These are phyloP conservation scores for Corchorus capsularis DNA, from an alignment of 345 rosid species.

Conservation along the genomic window DNA sequence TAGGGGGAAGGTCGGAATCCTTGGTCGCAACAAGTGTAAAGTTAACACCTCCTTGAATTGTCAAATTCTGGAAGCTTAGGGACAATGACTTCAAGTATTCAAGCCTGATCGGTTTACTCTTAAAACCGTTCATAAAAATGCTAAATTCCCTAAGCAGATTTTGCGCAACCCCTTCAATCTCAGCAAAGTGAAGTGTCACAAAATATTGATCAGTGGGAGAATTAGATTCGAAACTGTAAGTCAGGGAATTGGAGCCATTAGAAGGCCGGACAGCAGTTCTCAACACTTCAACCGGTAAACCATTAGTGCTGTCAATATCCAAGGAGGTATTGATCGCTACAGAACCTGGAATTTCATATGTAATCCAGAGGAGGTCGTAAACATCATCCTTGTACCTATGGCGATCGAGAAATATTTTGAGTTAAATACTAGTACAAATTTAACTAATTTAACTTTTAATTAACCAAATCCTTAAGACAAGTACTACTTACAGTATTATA, in stretches of 20 bases:
- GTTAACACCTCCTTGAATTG: background rate
- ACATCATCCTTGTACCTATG: conserved; percentile 27
- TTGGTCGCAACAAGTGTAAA: conserved; percentile 10
- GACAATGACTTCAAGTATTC: conserved; percentile 26
- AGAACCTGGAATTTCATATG: background rate
- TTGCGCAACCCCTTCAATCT: background rate
- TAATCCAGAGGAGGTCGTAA: conserved; percentile 21
- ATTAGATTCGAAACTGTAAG: too few relatives aligned
- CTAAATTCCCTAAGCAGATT: conserved; percentile 16
- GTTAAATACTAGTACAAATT: background rate
- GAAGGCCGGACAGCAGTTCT: background rate
- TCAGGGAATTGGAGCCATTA: background rate
- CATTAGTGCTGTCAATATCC: background rate
- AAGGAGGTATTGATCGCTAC: background rate
- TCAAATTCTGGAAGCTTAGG: background rate
- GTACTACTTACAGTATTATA: too few relatives aligned
- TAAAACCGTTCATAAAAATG: background rate
- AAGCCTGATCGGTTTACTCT: background rate
- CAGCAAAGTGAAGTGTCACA: conserved; percentile 27
- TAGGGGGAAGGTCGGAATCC: conserved; percentile 19
- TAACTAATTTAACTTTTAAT: too few relatives aligned
- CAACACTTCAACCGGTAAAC: conserved; percentile 12
- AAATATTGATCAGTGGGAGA: background rate
- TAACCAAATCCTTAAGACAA: too few relatives aligned
- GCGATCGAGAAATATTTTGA: background rate